These are phyloP conservation scores for Nematodospora anomalae DNA, from an alignment of 1,139 yeast species.

Conservation along the genomic window DNA sequence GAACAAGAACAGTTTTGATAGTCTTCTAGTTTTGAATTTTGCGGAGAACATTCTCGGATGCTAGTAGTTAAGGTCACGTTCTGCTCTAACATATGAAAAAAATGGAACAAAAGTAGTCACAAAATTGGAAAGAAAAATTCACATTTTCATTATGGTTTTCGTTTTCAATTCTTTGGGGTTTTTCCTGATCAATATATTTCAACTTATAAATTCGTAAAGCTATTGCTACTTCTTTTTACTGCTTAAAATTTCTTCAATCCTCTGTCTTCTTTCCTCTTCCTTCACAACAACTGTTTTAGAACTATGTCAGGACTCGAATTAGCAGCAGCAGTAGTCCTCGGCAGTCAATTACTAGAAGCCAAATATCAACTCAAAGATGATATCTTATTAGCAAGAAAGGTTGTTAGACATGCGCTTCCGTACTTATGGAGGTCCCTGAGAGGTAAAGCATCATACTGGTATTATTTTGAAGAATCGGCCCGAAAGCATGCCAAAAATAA, in stretches of 20 bases:
- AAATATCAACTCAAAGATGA: conserved; percentile 58
- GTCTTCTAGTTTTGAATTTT: not conserved
- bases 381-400: conserved; percentile 44
- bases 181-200: not conserved
- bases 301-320: conserved; percentile 40
- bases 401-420: conserved; percentile 40
- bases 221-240: not conserved
- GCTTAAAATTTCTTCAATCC: not conserved
- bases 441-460: conserved; percentile 66
- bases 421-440: conserved; percentile 44
- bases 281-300: not conserved
- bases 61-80: not conserved
- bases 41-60: not conserved
- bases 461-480: conserved; percentile 56
- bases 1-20: not conserved
- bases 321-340: conserved; percentile 46
- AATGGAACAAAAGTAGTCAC: not conserved
- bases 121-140: not conserved
- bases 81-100: not conserved
- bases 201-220: not conserved
- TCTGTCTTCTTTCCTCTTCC: not conserved
- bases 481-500: conserved; percentile 47
- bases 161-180: not conserved
- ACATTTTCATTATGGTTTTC: not conserved
- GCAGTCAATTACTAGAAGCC: conserved; percentile 49